Evolutionary conservation across 768 basidiomycete species (phyloP).

Genomic region (Pisolithus marmoratus): DNA sequence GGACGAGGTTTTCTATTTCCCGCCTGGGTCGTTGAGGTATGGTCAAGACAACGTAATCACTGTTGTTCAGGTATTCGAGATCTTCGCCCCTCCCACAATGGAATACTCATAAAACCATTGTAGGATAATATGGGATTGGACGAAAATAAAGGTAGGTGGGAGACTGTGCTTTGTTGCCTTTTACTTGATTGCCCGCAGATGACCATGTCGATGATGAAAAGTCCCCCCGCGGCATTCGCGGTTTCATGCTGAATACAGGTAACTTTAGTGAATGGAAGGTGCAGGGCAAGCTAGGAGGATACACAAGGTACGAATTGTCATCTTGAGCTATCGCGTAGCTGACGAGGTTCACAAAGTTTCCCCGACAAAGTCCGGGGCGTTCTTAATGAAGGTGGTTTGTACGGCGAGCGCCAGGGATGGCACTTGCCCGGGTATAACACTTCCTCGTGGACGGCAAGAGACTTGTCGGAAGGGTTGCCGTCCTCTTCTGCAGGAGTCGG

Average conservation of each 20-base stretch:
- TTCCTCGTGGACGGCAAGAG: conserved; percentile 51
- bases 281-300: conserved; percentile 73
- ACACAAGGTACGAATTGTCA: conserved; percentile 43
- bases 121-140: conserved; percentile 81
- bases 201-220: conserved; percentile 51
- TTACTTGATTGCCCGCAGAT: conserved; percentile 11
- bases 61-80: conserved; percentile 54
- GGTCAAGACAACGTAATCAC: conserved; percentile 71
- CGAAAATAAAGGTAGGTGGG: conserved; percentile 45
- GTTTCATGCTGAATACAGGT: conserved; percentile 63
- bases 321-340: conserved; percentile 1
- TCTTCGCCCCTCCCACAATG: neutral
- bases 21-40: conserved; percentile 42
- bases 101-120: conserved; percentile 2
- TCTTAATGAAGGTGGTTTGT: conserved; percentile 68
- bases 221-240: conserved; percentile 73
- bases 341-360: conserved; percentile 40
- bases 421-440: conserved; percentile 69
- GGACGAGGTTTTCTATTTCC: conserved; percentile 62
- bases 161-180: neutral
- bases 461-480: conserved; percentile 56
- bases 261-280: conserved; percentile 62
- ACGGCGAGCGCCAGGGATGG: conserved; percentile 69
- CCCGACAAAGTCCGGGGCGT: conserved; percentile 68
- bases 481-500: conserved; percentile 60